A percentile compares a stretch with the other conserved stretches of the same genome.
Evolutionary conservation across 805 yeast genomes (phyloP).

Genomic region (Sungouiozyma intestinalis): DNA sequence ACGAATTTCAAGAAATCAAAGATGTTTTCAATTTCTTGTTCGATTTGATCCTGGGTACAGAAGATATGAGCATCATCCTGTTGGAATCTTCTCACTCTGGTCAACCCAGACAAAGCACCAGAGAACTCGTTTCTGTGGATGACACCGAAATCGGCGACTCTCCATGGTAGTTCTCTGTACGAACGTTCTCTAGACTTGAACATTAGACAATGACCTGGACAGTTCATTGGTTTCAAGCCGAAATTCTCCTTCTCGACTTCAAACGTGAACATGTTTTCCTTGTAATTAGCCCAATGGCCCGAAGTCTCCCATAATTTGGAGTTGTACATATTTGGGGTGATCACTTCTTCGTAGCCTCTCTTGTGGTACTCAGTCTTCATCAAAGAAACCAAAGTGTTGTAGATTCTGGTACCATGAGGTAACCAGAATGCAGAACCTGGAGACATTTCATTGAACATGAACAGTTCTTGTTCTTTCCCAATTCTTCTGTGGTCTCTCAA

Average conservation of each 20-base stretch:
- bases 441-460: slow-evolving; percentile 89
- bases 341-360: slow-evolving; percentile 96
- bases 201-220: slow-evolving; percentile 89
- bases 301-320: slow-evolving; percentile 97
- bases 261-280: slow-evolving; percentile 94
- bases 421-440: slow-evolving; percentile 99
- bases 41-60: slow-evolving; percentile 89
- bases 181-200: slow-evolving; percentile 90
- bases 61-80: slow-evolving; percentile 98
- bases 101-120: slow-evolving; percentile 89
- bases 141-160: slow-evolving; percentile 97
- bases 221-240: slow-evolving; percentile 92
- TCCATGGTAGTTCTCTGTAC: slow-evolving; percentile 94
- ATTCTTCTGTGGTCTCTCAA: slow-evolving; percentile 93
- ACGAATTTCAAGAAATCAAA: slow-evolving; percentile 78
- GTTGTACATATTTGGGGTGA: slow-evolving; percentile 98
- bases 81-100: slow-evolving; percentile 97
- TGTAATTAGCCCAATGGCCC: slow-evolving; percentile 97
- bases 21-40: slow-evolving; percentile 67
- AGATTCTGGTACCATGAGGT: slow-evolving; percentile 98
- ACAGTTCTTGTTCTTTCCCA: slow-evolving; percentile 93
- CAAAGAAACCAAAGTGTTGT: slow-evolving; percentile 73
- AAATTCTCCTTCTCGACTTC: slow-evolving; percentile 93
- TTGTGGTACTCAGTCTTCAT: slow-evolving; percentile 76
- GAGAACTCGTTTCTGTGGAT: slow-evolving; percentile 93